Evolutionary conservation across 257 asterid genomes (phyloP).

Genomic region (Marsdenia floribunda): DNA sequence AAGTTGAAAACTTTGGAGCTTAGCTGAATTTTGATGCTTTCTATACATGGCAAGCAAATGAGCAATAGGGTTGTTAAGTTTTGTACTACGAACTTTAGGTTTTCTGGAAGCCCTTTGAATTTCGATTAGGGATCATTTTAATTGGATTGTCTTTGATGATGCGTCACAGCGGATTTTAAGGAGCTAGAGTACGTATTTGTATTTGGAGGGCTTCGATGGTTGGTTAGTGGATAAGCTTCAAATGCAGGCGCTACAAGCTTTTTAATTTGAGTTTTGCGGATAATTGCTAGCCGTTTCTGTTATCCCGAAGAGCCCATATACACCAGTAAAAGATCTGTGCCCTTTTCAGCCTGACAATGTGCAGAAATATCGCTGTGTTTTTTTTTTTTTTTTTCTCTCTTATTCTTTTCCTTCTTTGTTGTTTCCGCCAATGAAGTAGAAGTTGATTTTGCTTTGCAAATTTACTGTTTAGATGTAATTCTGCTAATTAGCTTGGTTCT

Average conservation of each 20-base stretch:
- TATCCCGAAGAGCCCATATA: not conserved
- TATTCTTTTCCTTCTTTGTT: not conserved
- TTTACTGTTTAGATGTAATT: not conserved
- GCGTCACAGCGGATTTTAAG: not conserved
- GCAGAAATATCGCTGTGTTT: not conserved
- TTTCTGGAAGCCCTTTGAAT: not conserved
- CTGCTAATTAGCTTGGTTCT: not conserved
- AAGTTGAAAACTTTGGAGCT: slow-evolving; percentile 12
- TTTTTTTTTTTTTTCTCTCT: too few relatives aligned
- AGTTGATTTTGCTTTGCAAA: not conserved
- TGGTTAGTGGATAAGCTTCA: not conserved
- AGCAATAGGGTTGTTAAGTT: not conserved
- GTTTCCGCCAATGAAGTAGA: not conserved
- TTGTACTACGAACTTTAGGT: slow-evolving; percentile 8
- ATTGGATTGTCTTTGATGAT: not conserved
- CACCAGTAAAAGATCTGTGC: slow-evolving; percentile 12
- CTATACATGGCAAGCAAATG: not conserved
- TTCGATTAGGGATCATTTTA: slow-evolving; percentile 1
- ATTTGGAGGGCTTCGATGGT: slow-evolving; percentile 8
- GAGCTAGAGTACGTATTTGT: not conserved
- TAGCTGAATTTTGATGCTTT: slow-evolving; percentile 11
- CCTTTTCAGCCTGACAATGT: not conserved
- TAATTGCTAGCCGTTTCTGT: not conserved
- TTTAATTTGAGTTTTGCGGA: not conserved
- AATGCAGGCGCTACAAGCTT: not conserved